Evolutionary conservation across 805 yeast genomes (phyloP), one percentile per base, ranked within the genome.

Genomic region (Candida peoriensis): DNA sequence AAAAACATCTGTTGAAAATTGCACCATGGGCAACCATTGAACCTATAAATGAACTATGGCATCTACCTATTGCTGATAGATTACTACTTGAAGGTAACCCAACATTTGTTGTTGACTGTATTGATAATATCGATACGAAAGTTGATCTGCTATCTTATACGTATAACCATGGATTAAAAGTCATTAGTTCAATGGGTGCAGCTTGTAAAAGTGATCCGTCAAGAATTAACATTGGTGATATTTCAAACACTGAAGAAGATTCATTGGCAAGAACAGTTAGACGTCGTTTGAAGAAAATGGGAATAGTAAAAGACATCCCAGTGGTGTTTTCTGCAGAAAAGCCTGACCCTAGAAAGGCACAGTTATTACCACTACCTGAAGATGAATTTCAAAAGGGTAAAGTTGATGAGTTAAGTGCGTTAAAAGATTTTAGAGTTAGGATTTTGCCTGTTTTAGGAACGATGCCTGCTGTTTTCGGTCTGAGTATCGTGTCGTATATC

Each of bases 181-280:
- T 88, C 21, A 73, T 93, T 25, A 79, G 95, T 5, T 84, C 96
- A 1, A 94, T 94, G 78, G 99, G 99, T 19, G 97, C 99, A 1
- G 95, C 96, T 5, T 82, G 96, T 48, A 93, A 93, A 58, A 81
- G 95, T 34, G 99, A 93, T 55, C 94, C 97, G 10, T 81, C 97
- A 3, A 70, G 97, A 51, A 76, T 93, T 38, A 84, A 87, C 54
- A 72, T 93, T 27, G 88, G 88, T 22, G 99, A 93, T 60, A 76
- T 93, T 35, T 79, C 94, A 22, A 75, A 74, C 34, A 85, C 98
- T 0, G 90, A 84, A 51, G 99, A 93, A 59, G 99, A 93, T 58
- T 93, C 97, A 6, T 66, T 93, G 39, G 85, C 96, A 11, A 74
- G 95, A 42, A 66, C 90, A 0, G 95, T 88, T 5, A 74, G 99